Evolutionary conservation across 495 filamentous ascomycete genomes (phyloP).

Genomic region (Annulohypoxylon maeteangense): DNA sequence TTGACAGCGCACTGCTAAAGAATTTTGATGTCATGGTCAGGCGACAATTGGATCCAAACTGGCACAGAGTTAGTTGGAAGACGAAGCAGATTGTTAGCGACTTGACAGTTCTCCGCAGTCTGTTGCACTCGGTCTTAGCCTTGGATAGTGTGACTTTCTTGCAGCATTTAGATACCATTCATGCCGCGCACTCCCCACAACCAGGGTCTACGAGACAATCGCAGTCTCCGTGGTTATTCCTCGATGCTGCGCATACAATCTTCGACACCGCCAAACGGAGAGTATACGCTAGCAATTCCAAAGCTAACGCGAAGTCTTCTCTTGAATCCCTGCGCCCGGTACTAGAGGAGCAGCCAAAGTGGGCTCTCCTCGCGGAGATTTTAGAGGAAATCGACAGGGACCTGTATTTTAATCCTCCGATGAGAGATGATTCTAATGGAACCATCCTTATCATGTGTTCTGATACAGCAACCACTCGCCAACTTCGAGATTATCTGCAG

Average conservation of each 20-base stretch:
- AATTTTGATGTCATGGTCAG: constrained; percentile 91
- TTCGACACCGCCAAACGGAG: constrained; percentile 90
- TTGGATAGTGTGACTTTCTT: constrained; percentile 93
- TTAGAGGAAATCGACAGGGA: constrained; percentile 94
- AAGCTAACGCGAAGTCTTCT: constrained; percentile 53
- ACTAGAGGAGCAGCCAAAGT: constrained; percentile 94
- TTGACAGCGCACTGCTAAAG: constrained; percentile 92
- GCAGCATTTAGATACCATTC: constrained; percentile 92
- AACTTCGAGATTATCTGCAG: constrained; percentile 90
- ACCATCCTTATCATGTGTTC: constrained; percentile 95
- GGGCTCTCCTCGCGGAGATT: constrained; percentile 85
- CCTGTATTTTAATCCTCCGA: constrained; percentile 80
- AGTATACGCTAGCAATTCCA: constrained; percentile 74
- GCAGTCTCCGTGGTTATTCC: constrained; percentile 95
- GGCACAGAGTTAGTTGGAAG: constrained; percentile 95
- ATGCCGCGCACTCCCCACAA: constrained; percentile 87
- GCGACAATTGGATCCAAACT: constrained; percentile 93
- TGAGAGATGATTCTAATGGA: constrained; percentile 85
- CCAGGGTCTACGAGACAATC: constrained; percentile 88
- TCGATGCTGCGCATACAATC: constrained; percentile 93
- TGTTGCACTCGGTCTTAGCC: constrained; percentile 85
- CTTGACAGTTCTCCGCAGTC: constrained; percentile 82
- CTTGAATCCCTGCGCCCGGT: constrained; percentile 83
- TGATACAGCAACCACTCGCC: constrained; percentile 86
- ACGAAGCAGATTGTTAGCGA: constrained; percentile 94